These are phyloP conservation scores for Hyaloscypha finlandica DNA, from an alignment of 495 filamentous ascomycete species.

Conservation along the genomic window DNA sequence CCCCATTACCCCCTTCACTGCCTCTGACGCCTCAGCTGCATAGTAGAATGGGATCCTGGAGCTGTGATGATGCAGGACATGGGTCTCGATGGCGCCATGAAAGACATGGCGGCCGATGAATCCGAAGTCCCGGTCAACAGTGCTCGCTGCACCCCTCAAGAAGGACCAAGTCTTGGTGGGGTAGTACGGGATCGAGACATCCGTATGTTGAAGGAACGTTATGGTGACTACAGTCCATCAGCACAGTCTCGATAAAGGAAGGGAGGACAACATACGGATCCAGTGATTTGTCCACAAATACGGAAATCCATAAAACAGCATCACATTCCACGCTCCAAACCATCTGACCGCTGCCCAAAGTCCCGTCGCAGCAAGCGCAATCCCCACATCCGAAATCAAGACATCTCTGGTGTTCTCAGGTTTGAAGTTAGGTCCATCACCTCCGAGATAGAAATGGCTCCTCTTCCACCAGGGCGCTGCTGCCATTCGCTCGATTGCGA, in stretches of 20 bases:
- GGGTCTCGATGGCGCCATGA: conserved; percentile 70
- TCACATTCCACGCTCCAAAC: conserved; percentile 49
- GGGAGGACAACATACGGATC: conserved; percentile 44
- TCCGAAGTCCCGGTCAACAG: conserved; percentile 67
- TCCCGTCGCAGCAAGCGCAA: conserved; percentile 42
- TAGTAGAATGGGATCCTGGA: conserved; percentile 70
- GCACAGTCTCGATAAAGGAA: neutral
- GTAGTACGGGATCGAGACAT: conserved; percentile 65
- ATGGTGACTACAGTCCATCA: conserved; percentile 47
- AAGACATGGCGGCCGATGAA: conserved; percentile 67
- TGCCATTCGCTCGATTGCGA: conserved; percentile 48
- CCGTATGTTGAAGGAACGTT: conserved; percentile 72
- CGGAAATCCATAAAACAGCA: conserved; percentile 51
- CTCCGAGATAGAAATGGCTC: conserved; percentile 57
- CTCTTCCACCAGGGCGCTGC: conserved; percentile 42
- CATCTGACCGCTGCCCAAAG: conserved; percentile 43
- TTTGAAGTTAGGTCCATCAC: conserved; percentile 54
- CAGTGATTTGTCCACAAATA: conserved; percentile 64
- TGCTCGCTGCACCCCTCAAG: conserved; percentile 63
- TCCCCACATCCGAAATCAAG: conserved; percentile 59
- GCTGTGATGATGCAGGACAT: conserved; percentile 68
- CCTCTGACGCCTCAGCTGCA: conserved; percentile 66
- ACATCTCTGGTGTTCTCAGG: conserved; percentile 54
- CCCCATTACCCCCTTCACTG: conserved; percentile 63
- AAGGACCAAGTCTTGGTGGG: conserved; percentile 62